Evolutionary conservation across 202 grass and related monocot genomes (phyloP).

Genomic region (Alloteropsis angusta): DNA sequence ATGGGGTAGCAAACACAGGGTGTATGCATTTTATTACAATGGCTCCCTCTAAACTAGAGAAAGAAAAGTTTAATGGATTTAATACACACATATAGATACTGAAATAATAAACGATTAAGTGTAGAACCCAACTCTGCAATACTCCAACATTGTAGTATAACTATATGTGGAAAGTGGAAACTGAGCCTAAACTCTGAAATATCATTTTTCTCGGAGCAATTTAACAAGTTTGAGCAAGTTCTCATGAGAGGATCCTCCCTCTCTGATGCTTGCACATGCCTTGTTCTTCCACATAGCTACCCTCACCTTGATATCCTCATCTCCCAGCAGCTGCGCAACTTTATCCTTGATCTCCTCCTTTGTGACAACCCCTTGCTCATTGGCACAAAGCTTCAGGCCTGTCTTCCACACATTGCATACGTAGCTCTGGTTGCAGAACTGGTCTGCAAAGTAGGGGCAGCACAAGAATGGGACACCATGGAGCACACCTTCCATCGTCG

Average conservation of each 20-base stretch:
- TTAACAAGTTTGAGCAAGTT: slow-evolving; percentile 50
- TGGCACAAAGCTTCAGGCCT: slow-evolving; percentile 29
- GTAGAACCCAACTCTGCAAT: neutral
- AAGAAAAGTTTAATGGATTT: neutral
- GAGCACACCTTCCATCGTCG: slow-evolving; percentile 34
- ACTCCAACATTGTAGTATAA: neutral
- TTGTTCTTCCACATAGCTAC: slow-evolving; percentile 25
- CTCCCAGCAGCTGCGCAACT: slow-evolving; percentile 27
- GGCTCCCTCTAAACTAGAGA: neutral
- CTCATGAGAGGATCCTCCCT: slow-evolving; percentile 43
- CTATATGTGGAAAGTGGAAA: neutral
- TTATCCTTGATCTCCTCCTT: slow-evolving; percentile 32
- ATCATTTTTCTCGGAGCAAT: slow-evolving; percentile 29
- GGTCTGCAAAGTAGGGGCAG: slow-evolving; percentile 52
- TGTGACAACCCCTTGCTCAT: slow-evolving; percentile 23
- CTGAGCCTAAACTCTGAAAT: neutral
- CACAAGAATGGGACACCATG: slow-evolving; percentile 44
- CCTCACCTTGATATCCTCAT: slow-evolving; percentile 37
- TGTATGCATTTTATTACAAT: neutral
- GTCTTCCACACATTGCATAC: slow-evolving; percentile 41
- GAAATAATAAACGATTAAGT: neutral
- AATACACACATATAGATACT: neutral
- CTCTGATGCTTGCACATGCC: slow-evolving; percentile 23
- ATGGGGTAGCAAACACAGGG: neutral
- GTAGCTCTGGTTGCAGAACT: slow-evolving; percentile 52